Percentiles rank a stretch among this genome's conserved stretches.
Conservation (phyloP, 2,329 filamentous ascomycete genomes). For the Exserohilum turcica region DNA sequence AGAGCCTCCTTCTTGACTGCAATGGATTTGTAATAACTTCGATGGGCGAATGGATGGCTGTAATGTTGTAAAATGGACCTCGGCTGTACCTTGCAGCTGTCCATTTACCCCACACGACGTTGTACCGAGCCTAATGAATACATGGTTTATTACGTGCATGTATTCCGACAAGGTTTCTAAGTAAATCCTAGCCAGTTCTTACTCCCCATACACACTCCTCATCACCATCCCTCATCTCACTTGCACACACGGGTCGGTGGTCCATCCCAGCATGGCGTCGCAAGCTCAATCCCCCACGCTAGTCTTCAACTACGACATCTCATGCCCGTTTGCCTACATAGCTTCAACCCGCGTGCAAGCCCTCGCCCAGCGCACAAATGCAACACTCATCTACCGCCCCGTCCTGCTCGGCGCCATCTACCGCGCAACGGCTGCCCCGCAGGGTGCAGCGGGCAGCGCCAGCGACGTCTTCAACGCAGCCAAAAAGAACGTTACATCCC, state of each 20-base stretch:
- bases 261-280: constrained; percentile 11
- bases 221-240: neutral
- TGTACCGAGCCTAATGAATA: constrained; percentile 6
- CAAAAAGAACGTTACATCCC: constrained; percentile 37
- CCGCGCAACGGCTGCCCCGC: constrained; percentile 42
- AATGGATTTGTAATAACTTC: neutral
- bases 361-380: constrained; percentile 35
- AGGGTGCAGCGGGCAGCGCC: constrained; percentile 44
- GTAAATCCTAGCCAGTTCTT: neutral
- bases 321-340: constrained; percentile 48
- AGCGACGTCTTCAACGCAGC: constrained; percentile 44
- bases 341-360: constrained; percentile 40
- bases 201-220: fast-evolving
- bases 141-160: neutral
- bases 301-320: constrained; percentile 43
- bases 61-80: neutral
- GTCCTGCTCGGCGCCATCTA: constrained; percentile 46
- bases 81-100: constrained; percentile 5
- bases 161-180: neutral
- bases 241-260: too few relatives aligned
- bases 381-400: constrained; percentile 35
- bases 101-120: constrained; percentile 8
- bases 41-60: neutral
- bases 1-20: neutral
- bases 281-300: constrained; percentile 13